These are phyloP conservation scores for Exophiala spinifera DNA, from an alignment of 2,329 filamentous ascomycete species.

Conservation along the genomic window DNA sequence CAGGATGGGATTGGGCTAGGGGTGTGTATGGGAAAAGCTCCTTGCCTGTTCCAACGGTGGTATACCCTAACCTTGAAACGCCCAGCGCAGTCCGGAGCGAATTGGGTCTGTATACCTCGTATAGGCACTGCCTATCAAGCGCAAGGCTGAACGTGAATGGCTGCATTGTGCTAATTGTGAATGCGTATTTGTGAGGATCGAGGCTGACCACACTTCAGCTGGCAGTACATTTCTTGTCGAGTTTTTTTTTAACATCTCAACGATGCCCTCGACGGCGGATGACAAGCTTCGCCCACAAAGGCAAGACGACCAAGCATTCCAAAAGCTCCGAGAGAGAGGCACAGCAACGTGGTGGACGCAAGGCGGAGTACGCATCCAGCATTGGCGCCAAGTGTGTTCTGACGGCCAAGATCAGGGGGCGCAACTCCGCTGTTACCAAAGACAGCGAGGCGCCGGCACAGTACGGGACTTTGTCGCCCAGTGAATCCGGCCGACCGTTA, in stretches of 20 bases:
- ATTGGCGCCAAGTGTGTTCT: conserved; percentile 17
- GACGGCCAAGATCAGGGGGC: conserved; percentile 16
- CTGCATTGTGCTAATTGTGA: background rate
- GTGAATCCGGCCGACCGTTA: background rate
- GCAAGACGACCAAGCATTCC: conserved; percentile 5
- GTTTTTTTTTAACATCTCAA: background rate
- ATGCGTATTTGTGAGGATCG: too few species aligned
- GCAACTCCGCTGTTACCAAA: conserved; percentile 5
- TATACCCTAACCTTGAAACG: conserved; percentile 12
- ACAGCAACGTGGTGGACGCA: conserved; percentile 3
- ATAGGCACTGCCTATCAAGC: too few species aligned
- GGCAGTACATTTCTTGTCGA: too few species aligned
- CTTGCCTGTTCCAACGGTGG: conserved; percentile 10
- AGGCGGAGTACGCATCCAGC: conserved; percentile 2
- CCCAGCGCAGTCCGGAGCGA: background rate
- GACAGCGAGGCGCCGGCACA: background rate
- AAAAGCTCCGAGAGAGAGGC: background rate
- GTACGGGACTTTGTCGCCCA: background rate
- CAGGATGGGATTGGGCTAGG: background rate
- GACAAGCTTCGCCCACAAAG: background rate
- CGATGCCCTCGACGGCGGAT: background rate
- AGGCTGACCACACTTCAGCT: too few species aligned
- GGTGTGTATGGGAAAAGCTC: background rate
- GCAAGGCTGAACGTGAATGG: background rate
- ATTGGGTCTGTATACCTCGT: too few species aligned